Evolutionary conservation across 495 filamentous ascomycete genomes (phyloP).

Genomic region (Parathielavia appendiculata): DNA sequence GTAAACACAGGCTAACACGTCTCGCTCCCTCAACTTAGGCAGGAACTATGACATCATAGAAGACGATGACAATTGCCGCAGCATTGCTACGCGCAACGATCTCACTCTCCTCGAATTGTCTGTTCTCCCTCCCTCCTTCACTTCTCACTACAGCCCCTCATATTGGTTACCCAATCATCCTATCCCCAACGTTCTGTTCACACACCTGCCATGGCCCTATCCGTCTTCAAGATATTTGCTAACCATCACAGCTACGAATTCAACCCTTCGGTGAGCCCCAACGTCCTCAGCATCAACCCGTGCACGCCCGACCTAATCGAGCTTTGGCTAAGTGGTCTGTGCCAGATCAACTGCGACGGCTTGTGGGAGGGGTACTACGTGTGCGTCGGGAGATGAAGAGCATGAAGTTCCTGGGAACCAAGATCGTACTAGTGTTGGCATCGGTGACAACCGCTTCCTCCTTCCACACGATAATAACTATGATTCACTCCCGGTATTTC

Average conservation of each 20-base stretch:
- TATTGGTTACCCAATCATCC: too few species aligned
- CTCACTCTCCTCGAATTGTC: constrained; percentile 23
- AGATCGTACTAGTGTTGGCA: too few species aligned
- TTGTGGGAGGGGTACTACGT: constrained; percentile 30
- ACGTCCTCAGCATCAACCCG: constrained; percentile 1
- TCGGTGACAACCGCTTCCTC: too few species aligned
- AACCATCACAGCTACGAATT: constrained; percentile 21
- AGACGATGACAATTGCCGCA: constrained; percentile 17
- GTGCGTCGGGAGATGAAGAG: constrained; percentile 22
- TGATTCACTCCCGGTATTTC: too few species aligned
- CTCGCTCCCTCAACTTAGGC: constrained; percentile 5
- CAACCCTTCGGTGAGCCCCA: constrained; percentile 27
- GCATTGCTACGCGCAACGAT: constrained; percentile 12
- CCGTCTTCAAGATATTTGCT: too few species aligned
- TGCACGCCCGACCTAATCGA: constrained; percentile 19
- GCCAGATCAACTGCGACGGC: constrained; percentile 30
- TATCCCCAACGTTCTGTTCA: too few species aligned
- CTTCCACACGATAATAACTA: too few species aligned
- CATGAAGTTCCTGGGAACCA: too few species aligned
- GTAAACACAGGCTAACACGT: neutral
- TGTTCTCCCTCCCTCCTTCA: neutral
- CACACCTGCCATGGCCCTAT: too few species aligned
- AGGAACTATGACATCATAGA: constrained; percentile 9
- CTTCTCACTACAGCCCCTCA: neutral
- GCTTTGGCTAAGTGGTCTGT: constrained; percentile 26